These are phyloP conservation scores for Tricholoma saponaceum DNA, from an alignment of 768 basidiomycete genomes.

Conservation along the genomic window DNA sequence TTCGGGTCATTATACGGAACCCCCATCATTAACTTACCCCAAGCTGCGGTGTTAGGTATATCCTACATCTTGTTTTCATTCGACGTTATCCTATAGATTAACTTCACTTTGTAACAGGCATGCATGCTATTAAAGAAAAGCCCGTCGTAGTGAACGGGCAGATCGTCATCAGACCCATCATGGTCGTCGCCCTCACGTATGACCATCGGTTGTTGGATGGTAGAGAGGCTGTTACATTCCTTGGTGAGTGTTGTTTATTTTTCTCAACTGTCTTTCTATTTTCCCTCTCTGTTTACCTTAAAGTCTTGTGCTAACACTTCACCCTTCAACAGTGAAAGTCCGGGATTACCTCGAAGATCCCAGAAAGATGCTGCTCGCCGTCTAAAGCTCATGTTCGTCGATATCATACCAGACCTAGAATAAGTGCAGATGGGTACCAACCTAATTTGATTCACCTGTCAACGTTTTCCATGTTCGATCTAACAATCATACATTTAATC, in stretches of 20 bases:
- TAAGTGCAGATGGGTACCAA: not conserved
- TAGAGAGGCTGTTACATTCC: conserved; percentile 94
- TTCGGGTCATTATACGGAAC: conserved; percentile 97
- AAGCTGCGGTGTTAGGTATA: conserved; percentile 86
- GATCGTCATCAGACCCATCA: conserved; percentile 95
- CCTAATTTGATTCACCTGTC: not conserved
- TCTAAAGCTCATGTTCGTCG: not conserved
- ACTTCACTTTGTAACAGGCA: conserved; percentile 41
- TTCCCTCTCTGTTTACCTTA: not conserved
- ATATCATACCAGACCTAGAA: not conserved
- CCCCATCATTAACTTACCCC: conserved; percentile 98
- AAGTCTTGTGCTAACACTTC: not conserved
- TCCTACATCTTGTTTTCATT: conserved; percentile 2
- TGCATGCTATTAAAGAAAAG: conserved; percentile 93
- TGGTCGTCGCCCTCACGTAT: conserved; percentile 92
- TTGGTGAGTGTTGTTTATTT: conserved; percentile 52
- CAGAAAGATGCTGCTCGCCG: conserved; percentile 77
- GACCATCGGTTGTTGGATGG: conserved; percentile 96
- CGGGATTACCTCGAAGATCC: conserved; percentile 95
- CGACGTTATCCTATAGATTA: not conserved
- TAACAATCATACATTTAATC: not conserved
- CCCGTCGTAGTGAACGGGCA: conserved; percentile 91
- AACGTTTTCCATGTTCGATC: not conserved
- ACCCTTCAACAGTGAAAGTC: conserved; percentile 60
- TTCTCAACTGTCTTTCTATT: not conserved